Evolutionary conservation across 768 basidiomycete genomes (phyloP), one percentile per base, ranked within the genome.

Genomic region (Podaxis sp.): DNA sequence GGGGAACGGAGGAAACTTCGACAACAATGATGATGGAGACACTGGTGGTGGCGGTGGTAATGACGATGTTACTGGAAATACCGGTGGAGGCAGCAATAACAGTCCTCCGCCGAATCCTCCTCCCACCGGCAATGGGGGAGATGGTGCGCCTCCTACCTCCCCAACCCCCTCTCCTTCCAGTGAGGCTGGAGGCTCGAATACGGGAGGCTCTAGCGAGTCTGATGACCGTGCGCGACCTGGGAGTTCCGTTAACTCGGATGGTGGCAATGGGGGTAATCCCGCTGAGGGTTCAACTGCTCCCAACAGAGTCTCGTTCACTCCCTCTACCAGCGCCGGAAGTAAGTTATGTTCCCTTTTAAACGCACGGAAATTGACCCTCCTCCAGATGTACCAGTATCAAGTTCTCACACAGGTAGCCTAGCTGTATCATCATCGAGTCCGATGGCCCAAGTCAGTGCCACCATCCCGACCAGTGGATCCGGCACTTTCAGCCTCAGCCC

Each of bases 1-100:
- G 1, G 32, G 32, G 32, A 32, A 32, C 32, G 32, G 32, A 32
- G 32, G 32, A 32, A 32, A 32, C 32, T 7, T 7, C 32, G 1
- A 32, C 23, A 37, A 35, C 23, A 32, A 18, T 9, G 32, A 13
- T 16, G 32, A 9, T 21, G 32, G 6, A 23, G 11, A 35, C 47
- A 32, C 28, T 9, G 50, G 28, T 21, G 53, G 46, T 2, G 23
- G 46, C 14, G 53, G 55, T 21, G 37, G 38, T 60, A 62, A 51
- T 56, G 61, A 55, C 65, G 61, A 59, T 55, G 58, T 42, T 55
- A 9, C 32, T 32, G 32, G 36, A 35, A 5, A 50, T 35, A 42
- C 32, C 32, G 32, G 40, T 13, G 42, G 56, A n/a, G 47, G 18
- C n/a, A 37, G 50, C 32, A 32, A 9, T 32, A 9, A 9, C 7